Percentiles rank a stretch among this genome's conserved stretches.
These are phyloP conservation scores for Erysiphe neolycopersici DNA, from an alignment of 2,329 filamentous ascomycete species.

Conservation along the genomic window DNA sequence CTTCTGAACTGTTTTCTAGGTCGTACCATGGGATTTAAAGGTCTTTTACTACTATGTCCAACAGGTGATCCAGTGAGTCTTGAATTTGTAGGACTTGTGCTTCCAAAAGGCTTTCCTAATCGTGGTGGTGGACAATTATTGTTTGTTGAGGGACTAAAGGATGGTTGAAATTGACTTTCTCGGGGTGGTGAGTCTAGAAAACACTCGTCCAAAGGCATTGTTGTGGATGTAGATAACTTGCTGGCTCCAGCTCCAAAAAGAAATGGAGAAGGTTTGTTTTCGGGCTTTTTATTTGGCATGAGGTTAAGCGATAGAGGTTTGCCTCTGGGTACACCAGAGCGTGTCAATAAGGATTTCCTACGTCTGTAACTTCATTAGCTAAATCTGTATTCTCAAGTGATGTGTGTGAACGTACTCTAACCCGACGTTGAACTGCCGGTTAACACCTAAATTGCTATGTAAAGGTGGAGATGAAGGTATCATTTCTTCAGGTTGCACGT, in stretches of 20 bases:
- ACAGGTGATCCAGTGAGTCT: slow-evolving; percentile 52
- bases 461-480: slow-evolving; percentile 29
- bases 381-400: slow-evolving; percentile 3
- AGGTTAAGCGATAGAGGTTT: slow-evolving; percentile 49
- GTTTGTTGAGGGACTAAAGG: slow-evolving; percentile 28
- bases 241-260: slow-evolving; percentile 35
- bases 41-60: slow-evolving; percentile 41
- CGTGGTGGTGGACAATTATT: slow-evolving; percentile 29
- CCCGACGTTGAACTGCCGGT: slow-evolving; percentile 19
- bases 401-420: slow-evolving; percentile 23
- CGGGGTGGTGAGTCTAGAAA: slow-evolving; percentile 54
- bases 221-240: slow-evolving; percentile 23
- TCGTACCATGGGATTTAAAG: slow-evolving; percentile 42
- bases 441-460: slow-evolving; percentile 21
- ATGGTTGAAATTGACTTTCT: slow-evolving; percentile 33
- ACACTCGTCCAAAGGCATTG: slow-evolving; percentile 51
- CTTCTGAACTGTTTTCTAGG: slow-evolving; percentile 74
- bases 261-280: slow-evolving; percentile 45
- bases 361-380: slow-evolving; percentile 20
- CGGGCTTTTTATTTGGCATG: slow-evolving; percentile 31
- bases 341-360: slow-evolving; percentile 38
- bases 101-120: slow-evolving; percentile 36
- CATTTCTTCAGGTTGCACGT: slow-evolving; percentile 15
- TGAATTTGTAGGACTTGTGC: slow-evolving; percentile 22
- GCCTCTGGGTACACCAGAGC: slow-evolving; percentile 46